Conservation (phyloP, 1,139 yeast species). For the Protomyces lactucae-debilis region DNA sequence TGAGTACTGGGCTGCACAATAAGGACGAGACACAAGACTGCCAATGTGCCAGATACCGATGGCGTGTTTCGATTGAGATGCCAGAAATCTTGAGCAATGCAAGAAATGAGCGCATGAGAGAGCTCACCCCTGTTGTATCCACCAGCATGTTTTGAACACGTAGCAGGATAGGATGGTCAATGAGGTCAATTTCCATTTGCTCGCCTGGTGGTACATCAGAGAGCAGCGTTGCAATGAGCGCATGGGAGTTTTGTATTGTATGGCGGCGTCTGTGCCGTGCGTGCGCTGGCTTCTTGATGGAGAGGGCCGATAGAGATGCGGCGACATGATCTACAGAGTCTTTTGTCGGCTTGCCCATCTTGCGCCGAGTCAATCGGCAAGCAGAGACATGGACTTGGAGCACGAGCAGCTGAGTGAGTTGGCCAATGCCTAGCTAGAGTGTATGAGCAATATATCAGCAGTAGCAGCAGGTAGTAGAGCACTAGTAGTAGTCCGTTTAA, state of each 20-base stretch:
- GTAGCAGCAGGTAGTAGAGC: too few relatives aligned
- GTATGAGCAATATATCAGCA: too few relatives aligned
- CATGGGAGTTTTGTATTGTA: neutral
- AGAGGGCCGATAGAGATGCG: neutral
- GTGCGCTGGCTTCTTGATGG: neutral
- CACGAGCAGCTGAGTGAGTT: too few relatives aligned
- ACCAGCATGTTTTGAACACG: neutral
- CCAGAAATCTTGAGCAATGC: slow-evolving; percentile 3
- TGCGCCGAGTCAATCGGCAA: neutral
- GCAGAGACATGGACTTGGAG: too few relatives aligned
- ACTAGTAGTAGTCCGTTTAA: too few relatives aligned
- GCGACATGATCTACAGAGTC: neutral
- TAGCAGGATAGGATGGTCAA: slow-evolving; percentile 2
- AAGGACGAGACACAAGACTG: neutral
- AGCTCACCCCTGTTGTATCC: neutral
- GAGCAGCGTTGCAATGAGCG: neutral
- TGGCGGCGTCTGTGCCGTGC: neutral
- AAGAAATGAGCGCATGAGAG: neutral
- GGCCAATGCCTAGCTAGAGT: too few relatives aligned
- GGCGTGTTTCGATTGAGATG: neutral
- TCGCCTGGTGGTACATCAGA: slow-evolving; percentile 7
- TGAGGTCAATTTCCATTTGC: neutral
- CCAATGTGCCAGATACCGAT: slow-evolving; percentile 5
- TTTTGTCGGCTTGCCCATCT: neutral
- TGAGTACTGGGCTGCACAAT: slow-evolving; percentile 3